Base-by-base conservation (phyloP, 139 green algal species). In the Chlamydomonas schloesseri region DNA sequence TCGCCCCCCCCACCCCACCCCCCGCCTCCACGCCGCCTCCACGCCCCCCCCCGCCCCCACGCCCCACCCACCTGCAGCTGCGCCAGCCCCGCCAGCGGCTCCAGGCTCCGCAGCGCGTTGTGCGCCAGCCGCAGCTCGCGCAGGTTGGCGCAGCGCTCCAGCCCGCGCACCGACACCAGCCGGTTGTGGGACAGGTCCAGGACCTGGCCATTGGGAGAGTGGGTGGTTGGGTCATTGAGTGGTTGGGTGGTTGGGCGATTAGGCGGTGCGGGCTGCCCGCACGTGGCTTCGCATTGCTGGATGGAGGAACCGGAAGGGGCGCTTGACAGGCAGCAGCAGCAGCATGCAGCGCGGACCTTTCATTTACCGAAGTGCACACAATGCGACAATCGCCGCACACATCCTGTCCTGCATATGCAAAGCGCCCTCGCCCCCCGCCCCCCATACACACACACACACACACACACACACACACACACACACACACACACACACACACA, bases 101-200 rank as follows among this genome's bases (percentile, higher is more conserved):
- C 65, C 71, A 91, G 67, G 34, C 62, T 84, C 28, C 23, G 42
- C 28, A 93, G 71, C 8, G 1, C 26, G 75, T 94, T 94, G 83
- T 88, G 24, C 20, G 60, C 68, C 55, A 93, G 37, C 18, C 74
- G 28, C 73, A 94, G 84, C 65, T 90, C 71, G 2, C 71, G 55
- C 83, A 94, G 57, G 60, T 65, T 71, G 24, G 14, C 29, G 17
- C 88, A 69, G 29, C 18, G 15, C 74, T 60, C 74, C 84, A 89
- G 37, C 18, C 62, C 73, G 26, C 57, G 62, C n/a, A 68, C 58
- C 53, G 57, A 53, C 31, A 90, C 79, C 81, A 89, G 85, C 33
- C 37, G 42, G 86, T 90, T 90, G 86, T 47, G 21, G 18, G 23
- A 47, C 28, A 87, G 53, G 64, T 84, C 71, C 33, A 90, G 79